Conservation (phyloP, 148 eudicot genomes). For the Arctostaphylos glauca region DNA sequence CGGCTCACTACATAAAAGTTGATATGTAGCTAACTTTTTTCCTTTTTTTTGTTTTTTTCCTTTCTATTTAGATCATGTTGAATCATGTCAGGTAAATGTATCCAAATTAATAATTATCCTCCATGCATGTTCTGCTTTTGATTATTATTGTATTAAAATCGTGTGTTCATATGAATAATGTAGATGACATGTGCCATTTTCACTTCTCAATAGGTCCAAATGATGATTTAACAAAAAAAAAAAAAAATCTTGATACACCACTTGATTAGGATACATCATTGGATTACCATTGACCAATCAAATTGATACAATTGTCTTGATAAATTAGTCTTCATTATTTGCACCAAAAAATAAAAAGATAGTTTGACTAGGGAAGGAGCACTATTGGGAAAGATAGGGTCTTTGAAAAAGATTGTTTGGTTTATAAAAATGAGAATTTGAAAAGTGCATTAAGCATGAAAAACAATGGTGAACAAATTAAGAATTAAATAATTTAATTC, state of each 20-base stretch:
- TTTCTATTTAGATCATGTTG: not conserved
- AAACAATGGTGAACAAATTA: too few species aligned
- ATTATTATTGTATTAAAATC: slow-evolving; percentile 6
- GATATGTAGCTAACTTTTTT: not conserved
- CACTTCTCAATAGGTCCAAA: not conserved
- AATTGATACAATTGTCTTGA: not conserved
- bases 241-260: not conserved
- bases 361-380: too few species aligned
- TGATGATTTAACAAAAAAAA: not conserved
- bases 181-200: slow-evolving; percentile 10
- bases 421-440: too few species aligned
- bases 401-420: too few species aligned
- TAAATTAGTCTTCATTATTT: not conserved
- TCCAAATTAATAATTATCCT: not conserved
- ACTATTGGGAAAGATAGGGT: too few species aligned
- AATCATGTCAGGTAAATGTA: not conserved
- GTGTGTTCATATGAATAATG: not conserved
- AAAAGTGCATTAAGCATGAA: too few species aligned
- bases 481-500: too few species aligned
- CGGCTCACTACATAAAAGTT: not conserved
- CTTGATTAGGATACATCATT: not conserved
- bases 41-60: not conserved
- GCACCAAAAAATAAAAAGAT: not conserved
- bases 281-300: not conserved
- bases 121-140: slow-evolving; percentile 15